These are phyloP conservation scores for Acer yangbiense DNA, from an alignment of 345 rosid species.

Conservation along the genomic window DNA sequence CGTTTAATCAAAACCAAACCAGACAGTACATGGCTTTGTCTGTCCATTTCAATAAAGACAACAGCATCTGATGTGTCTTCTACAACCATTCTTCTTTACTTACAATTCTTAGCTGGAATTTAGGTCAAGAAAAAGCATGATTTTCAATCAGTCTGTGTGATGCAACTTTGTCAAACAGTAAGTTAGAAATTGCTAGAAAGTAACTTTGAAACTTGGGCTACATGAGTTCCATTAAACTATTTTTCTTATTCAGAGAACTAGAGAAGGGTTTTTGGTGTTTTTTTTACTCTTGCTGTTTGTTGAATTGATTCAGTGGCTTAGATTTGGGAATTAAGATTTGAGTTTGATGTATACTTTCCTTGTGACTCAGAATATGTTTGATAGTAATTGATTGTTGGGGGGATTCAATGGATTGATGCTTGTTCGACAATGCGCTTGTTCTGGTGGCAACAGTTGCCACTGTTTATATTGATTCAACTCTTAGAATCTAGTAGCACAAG, in stretches of 20 bases:
- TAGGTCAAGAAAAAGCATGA: constrained; percentile 24
- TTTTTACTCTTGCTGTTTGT: background rate
- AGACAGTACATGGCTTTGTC: constrained; percentile 24
- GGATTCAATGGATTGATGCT: constrained; percentile 32
- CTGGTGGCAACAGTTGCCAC: constrained; percentile 42
- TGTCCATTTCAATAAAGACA: constrained; percentile 39
- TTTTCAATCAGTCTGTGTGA: constrained; percentile 23
- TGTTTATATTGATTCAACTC: constrained; percentile 42
- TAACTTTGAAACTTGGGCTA: constrained; percentile 28
- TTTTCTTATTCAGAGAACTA: background rate
- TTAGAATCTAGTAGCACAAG: constrained; percentile 20
- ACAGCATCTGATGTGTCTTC: constrained; percentile 19
- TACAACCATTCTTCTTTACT: constrained; percentile 2
- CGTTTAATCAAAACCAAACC: constrained; percentile 11
- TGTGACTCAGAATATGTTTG: background rate
- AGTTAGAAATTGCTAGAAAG: constrained; percentile 12
- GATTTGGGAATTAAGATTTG: background rate
- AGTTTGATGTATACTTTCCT: background rate
- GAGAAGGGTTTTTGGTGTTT: background rate
- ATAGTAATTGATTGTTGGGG: background rate
- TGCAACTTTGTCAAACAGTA: constrained; percentile 10
- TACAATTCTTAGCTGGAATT: constrained; percentile 31
- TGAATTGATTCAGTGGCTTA: background rate
- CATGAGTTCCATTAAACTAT: background rate
- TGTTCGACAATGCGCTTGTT: constrained; percentile 36